phyloP scores from a whole-genome alignment of 2,329 filamentous ascomycete species.

The Talaromyces sp. region DNA sequence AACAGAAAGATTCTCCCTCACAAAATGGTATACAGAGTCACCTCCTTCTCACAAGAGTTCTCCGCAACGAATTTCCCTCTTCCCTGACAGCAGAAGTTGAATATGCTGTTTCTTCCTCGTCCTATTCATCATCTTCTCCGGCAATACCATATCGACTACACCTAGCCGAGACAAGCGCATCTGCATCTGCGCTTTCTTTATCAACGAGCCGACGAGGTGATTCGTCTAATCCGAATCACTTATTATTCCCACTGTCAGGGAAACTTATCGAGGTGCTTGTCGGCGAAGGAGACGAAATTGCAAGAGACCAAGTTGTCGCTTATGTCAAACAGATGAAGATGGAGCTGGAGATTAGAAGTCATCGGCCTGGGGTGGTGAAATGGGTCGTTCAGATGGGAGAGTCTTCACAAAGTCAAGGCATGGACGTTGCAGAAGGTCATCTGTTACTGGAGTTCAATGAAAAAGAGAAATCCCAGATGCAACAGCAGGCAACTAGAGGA shows the following conservation, averaged over 20 bases:
- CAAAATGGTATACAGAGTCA: slow-evolving; percentile 40
- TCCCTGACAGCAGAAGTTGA: slow-evolving; percentile 50
- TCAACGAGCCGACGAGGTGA: slow-evolving; percentile 47
- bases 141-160: slow-evolving; percentile 42
- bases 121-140: slow-evolving; percentile 13
- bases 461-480: slow-evolving; percentile 49
- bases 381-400: slow-evolving; percentile 53
- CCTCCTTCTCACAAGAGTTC: slow-evolving; percentile 49
- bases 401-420: slow-evolving; percentile 34
- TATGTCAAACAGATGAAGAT: slow-evolving; percentile 66
- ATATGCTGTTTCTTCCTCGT: slow-evolving; percentile 37
- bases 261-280: slow-evolving; percentile 57
- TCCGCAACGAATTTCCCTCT: slow-evolving; percentile 57
- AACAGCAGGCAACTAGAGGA: slow-evolving; percentile 41
- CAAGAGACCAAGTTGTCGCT: slow-evolving; percentile 49
- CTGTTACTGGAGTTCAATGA: slow-evolving; percentile 47
- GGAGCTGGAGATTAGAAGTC: slow-evolving; percentile 58
- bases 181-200: slow-evolving; percentile 33
- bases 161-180: slow-evolving; percentile 42
- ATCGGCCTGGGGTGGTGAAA: slow-evolving; percentile 42
- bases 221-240: slow-evolving; percentile 45
- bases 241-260: slow-evolving; percentile 54
- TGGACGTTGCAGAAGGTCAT: slow-evolving; percentile 54
- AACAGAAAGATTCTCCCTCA: not conserved
- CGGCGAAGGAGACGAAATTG: slow-evolving; percentile 46